phyloP scores from a whole-genome alignment of 2,329 filamentous ascomycete genomes.

The Dothistroma pini region DNA sequence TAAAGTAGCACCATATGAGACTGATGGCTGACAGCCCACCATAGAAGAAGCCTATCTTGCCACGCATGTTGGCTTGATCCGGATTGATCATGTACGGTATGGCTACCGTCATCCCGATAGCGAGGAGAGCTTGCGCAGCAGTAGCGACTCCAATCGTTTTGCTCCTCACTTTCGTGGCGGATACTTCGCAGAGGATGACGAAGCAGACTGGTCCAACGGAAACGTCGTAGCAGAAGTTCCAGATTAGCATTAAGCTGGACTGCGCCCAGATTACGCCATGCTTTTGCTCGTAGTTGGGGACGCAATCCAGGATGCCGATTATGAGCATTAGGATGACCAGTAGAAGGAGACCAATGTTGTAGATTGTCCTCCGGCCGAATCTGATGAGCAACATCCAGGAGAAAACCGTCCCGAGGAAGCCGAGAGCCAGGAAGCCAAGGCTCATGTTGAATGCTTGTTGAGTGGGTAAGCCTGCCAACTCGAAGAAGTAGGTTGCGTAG shows the following conservation, averaged over 20 bases:
- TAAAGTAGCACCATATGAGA: conserved; percentile 38
- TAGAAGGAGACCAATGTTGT: conserved; percentile 36
- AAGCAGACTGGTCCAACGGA: conserved; percentile 40
- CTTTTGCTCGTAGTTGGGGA: conserved; percentile 32
- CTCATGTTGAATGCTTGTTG: conserved; percentile 41
- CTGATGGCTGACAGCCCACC: conserved; percentile 35
- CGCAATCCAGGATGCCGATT: conserved; percentile 40
- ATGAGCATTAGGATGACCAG: conserved; percentile 37
- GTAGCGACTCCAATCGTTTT: conserved; percentile 41
- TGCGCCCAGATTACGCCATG: conserved; percentile 40
- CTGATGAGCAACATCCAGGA: conserved; percentile 41
- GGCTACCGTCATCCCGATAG: conserved; percentile 39
- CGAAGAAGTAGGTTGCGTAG: conserved; percentile 49
- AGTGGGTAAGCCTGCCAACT: conserved; percentile 41
- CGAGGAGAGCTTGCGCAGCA: conserved; percentile 40
- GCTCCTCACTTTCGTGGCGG: conserved; percentile 37
- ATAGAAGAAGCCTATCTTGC: conserved; percentile 44
- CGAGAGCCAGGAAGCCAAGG: conserved; percentile 42
- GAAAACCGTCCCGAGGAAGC: conserved; percentile 41
- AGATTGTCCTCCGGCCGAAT: conserved; percentile 41
- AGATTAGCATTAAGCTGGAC: conserved; percentile 38
- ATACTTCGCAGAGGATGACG: conserved; percentile 39
- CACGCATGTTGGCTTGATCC: conserved; percentile 38
- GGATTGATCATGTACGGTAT: conserved; percentile 41
- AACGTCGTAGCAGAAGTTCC: conserved; percentile 37